A percentile compares a stretch with the other conserved stretches of the same genome.
These are phyloP conservation scores for Amaranthus hypochondriacus DNA, from an alignment of 148 eudicot genomes.

Conservation along the genomic window DNA sequence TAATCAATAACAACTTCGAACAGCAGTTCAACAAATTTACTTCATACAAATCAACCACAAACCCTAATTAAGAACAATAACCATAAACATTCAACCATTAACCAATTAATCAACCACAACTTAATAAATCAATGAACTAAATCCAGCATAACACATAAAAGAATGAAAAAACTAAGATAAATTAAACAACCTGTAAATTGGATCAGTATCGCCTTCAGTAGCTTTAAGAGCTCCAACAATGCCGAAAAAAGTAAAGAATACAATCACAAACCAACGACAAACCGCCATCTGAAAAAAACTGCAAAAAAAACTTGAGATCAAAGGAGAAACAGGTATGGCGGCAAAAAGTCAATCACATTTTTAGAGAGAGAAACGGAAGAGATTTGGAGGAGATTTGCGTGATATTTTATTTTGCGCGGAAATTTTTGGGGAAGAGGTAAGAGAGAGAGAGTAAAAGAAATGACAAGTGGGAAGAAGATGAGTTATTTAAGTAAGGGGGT, in stretches of 20 bases:
- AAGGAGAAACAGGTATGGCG: slow-evolving; percentile 12
- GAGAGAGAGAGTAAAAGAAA: not conserved
- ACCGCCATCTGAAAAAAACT: slow-evolving; percentile 29
- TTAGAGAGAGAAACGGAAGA: not conserved
- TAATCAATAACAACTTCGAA: too few relatives aligned
- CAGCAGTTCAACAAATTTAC: too few relatives aligned
- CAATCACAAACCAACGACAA: slow-evolving; percentile 14
- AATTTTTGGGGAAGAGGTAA: slow-evolving; percentile 5
- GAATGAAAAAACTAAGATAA: not conserved
- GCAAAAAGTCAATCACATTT: slow-evolving; percentile 15
- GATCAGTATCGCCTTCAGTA: slow-evolving; percentile 63
- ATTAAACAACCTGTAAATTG: slow-evolving; percentile 48
- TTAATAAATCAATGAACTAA: not conserved
- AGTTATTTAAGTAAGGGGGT: not conserved
- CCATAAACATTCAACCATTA: not conserved
- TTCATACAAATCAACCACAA: not conserved
- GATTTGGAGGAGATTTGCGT: not conserved
- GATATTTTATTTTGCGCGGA: not conserved
- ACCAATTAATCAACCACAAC: not conserved
- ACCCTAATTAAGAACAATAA: slow-evolving; percentile 2
- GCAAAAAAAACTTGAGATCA: not conserved
- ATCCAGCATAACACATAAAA: not conserved
- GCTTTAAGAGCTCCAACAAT: slow-evolving; percentile 32
- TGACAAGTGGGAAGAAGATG: not conserved
- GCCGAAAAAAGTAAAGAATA: slow-evolving; percentile 29